These are phyloP conservation scores for Aspergillus jensenii DNA, from an alignment of 2,329 filamentous ascomycete species.

Conservation along the genomic window DNA sequence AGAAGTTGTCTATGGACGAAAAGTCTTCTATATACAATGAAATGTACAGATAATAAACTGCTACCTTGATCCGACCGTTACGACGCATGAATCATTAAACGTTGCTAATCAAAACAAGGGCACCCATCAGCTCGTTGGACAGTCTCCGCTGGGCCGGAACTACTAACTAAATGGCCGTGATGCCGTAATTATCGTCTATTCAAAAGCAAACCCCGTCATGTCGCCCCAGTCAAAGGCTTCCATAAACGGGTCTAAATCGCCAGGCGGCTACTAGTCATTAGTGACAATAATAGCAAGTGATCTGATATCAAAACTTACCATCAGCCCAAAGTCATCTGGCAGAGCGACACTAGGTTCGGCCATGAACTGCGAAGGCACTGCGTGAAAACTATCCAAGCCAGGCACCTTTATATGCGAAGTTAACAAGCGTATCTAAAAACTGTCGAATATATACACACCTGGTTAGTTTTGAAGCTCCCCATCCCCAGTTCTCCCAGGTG, in stretches of 20 bases:
- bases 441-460: slow-evolving; percentile 16
- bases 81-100: no score
- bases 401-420: slow-evolving; percentile 15
- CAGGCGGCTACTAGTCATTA: slow-evolving; percentile 24
- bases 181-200: not conserved
- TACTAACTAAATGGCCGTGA: no score
- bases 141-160: no score
- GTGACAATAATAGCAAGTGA: not conserved
- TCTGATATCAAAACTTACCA: slow-evolving; percentile 18
- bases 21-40: no score
- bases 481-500: slow-evolving; percentile 30
- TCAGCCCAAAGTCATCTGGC: slow-evolving; percentile 22
- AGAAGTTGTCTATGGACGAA: no score
- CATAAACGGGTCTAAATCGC: slow-evolving; percentile 33
- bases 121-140: no score
- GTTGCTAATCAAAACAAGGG: no score
- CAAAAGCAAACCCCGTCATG: slow-evolving; percentile 29
- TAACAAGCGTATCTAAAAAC: not conserved
- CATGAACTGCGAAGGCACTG: slow-evolving; percentile 21
- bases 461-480: slow-evolving; percentile 32
- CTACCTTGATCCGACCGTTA: no score
- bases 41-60: no score
- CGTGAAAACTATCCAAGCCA: slow-evolving; percentile 21
- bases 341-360: slow-evolving; percentile 26
- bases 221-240: slow-evolving; percentile 38